A percentile compares a stretch with the other conserved stretches of the same genome.
phyloP scores from a whole-genome alignment of 2,329 filamentous ascomycete species.

The Cercospora brassicicola region DNA sequence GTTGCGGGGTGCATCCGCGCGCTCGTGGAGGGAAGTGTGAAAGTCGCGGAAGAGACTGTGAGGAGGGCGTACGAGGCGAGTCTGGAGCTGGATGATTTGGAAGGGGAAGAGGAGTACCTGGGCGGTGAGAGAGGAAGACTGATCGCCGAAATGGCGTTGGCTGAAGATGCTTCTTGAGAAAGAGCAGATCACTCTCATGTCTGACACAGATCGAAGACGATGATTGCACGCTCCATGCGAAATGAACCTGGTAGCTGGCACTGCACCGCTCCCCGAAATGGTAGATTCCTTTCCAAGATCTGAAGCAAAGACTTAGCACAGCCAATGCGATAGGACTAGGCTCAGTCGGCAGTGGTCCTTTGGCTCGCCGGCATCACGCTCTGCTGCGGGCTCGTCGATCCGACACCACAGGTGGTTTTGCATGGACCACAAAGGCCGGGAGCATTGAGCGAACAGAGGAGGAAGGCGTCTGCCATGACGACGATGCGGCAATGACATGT shows the following conservation, averaged over 20 bases:
- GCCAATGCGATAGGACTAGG: neutral
- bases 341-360: neutral
- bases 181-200: neutral
- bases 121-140: conserved; percentile 42
- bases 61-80: conserved; percentile 78
- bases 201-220: neutral
- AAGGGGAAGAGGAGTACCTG: conserved; percentile 52
- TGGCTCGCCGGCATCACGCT: neutral
- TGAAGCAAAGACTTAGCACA: neutral
- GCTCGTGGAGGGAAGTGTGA: conserved; percentile 76
- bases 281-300: neutral
- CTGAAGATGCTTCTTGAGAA: conserved; percentile 12
- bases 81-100: conserved; percentile 68
- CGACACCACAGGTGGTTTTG: neutral
- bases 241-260: neutral
- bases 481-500: neutral
- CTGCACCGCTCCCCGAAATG: neutral
- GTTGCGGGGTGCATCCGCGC: conserved; percentile 78
- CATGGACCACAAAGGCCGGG: neutral
- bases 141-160: conserved; percentile 41
- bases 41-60: conserved; percentile 88
- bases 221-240: neutral
- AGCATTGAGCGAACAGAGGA: neutral
- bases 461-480: neutral
- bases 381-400: neutral